Evolutionary conservation across 1,284 basidiomycete genomes (phyloP).

Genomic region (Puccinia horiana): DNA sequence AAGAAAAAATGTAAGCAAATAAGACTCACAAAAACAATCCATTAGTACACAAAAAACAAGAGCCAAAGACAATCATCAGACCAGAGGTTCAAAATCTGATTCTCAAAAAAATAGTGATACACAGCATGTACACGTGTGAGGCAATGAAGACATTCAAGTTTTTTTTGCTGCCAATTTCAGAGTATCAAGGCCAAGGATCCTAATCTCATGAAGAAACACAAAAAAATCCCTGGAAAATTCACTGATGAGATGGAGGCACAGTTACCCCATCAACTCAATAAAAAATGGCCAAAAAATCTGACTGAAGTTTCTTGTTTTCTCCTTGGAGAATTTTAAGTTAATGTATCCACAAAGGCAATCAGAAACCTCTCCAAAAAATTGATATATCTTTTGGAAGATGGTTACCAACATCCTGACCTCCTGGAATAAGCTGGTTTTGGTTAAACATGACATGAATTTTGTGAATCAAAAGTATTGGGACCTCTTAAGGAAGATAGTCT

Average conservation of each 20-base stretch:
- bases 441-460: neutral
- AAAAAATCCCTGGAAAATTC: neutral
- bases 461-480: neutral
- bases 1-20: neutral
- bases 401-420: neutral
- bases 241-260: neutral
- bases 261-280: neutral
- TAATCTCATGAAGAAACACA: neutral
- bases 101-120: neutral
- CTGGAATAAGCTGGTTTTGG: neutral
- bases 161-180: neutral
- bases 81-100: constrained; percentile 6
- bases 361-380: constrained; percentile 4
- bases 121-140: neutral
- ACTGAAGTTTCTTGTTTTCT: neutral
- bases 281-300: neutral
- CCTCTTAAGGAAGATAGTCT: neutral
- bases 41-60: neutral
- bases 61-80: neutral
- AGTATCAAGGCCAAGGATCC: constrained; percentile 3
- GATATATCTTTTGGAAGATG: constrained; percentile 7
- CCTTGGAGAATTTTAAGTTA: neutral
- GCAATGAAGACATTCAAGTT: neutral
- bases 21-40: neutral
- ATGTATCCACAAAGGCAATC: neutral